phyloP scores from a whole-genome alignment of 768 basidiomycete species.

The Agaricus sinodeliciosus region DNA sequence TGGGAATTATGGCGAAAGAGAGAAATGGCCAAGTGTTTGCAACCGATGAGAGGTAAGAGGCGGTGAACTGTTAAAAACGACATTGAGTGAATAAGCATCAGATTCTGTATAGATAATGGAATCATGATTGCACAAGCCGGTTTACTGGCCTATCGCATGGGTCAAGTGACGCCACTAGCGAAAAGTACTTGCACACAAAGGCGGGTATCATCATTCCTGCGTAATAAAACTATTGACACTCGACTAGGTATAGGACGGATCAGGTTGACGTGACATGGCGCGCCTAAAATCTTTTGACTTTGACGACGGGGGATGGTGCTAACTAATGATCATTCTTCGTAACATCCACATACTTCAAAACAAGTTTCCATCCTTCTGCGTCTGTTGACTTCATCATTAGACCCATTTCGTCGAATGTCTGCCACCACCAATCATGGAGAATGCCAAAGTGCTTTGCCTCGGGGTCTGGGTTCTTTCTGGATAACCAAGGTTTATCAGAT shows the following conservation, averaged over 20 bases:
- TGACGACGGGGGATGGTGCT: too few species aligned
- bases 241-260: conserved; percentile 85
- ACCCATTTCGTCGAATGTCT: conserved; percentile 43
- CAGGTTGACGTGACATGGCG: conserved; percentile 92
- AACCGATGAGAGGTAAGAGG: conserved; percentile 82
- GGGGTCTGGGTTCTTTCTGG: conserved; percentile 34
- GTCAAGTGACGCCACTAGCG: conserved; percentile 64
- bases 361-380: conserved; percentile 41
- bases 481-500: conserved; percentile 81
- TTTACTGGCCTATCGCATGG: conserved; percentile 87
- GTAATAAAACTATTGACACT: neutral
- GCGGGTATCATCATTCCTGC: conserved; percentile 30
- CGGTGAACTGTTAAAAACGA: neutral
- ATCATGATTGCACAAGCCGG: conserved; percentile 99
- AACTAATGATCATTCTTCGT: too few species aligned
- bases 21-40: conserved; percentile 87
- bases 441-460: conserved; percentile 38
- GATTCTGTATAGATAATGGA: conserved; percentile 98
- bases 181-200: conserved; percentile 92
- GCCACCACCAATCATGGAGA: conserved; percentile 79
- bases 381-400: conserved; percentile 38
- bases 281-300: conserved; percentile 26
- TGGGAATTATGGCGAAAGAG: conserved; percentile 94
- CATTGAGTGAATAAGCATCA: conserved; percentile 20
- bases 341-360: conserved; percentile 43